phyloP scores from a whole-genome alignment of 192 early-diverging fungal genomes.

The Coemansia aciculifera region DNA sequence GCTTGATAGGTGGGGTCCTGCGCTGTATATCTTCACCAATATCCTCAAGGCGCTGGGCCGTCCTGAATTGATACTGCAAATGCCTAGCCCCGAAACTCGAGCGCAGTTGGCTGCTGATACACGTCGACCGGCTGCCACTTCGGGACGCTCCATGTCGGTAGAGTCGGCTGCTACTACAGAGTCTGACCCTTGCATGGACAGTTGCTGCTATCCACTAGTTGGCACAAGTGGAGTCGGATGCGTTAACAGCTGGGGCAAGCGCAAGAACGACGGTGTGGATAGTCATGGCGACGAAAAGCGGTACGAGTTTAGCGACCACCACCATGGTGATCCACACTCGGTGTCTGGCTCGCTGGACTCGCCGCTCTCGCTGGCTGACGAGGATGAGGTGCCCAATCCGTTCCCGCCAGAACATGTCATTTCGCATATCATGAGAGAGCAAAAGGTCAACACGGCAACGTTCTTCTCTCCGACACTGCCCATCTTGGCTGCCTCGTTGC shows the following conservation, averaged over 20 bases:
- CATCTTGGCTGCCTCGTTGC: conserved; percentile 49
- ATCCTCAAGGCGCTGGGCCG: conserved; percentile 56
- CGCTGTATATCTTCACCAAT: conserved; percentile 55
- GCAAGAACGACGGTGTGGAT: conserved; percentile 30
- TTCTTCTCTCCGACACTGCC: conserved; percentile 57
- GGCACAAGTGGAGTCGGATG: background rate
- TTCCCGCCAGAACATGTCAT: conserved; percentile 55
- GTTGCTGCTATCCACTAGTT: conserved; percentile 15
- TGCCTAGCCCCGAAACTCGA: conserved; percentile 44
- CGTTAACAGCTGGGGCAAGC: conserved; percentile 26
- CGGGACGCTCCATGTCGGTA: conserved; percentile 24
- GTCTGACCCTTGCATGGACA: conserved; percentile 17
- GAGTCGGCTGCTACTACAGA: conserved; percentile 37
- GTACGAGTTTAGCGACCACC: conserved; percentile 52
- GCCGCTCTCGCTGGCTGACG: conserved; percentile 30
- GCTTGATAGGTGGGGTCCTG: conserved; percentile 53
- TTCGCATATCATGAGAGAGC: conserved; percentile 55
- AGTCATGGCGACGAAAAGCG: conserved; percentile 51
- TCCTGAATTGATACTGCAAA: conserved; percentile 38
- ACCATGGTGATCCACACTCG: conserved; percentile 44
- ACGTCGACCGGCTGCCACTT: conserved; percentile 14
- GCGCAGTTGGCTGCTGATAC: conserved; percentile 34
- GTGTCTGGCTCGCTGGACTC: conserved; percentile 26
- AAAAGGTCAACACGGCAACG: conserved; percentile 55
- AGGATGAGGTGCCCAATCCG: conserved; percentile 52